These are phyloP conservation scores for Capronia epimyces DNA, from an alignment of 2,329 filamentous ascomycete species.

Conservation along the genomic window DNA sequence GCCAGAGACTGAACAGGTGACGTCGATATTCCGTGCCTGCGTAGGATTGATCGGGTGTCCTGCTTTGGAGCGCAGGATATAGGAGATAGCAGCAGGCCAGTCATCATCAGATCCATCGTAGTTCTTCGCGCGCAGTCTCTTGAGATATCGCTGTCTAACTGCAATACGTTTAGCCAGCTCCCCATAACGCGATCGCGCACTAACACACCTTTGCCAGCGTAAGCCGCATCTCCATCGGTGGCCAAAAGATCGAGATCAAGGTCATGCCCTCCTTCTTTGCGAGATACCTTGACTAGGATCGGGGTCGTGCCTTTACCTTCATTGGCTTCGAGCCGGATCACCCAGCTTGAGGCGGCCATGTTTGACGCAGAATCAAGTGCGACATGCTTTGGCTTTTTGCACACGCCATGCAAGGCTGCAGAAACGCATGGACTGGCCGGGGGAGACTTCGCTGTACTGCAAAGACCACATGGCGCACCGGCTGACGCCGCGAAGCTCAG, in stretches of 20 bases:
- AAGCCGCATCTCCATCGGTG: constrained; percentile 55
- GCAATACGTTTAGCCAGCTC: constrained; percentile 1
- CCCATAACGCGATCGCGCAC: neutral
- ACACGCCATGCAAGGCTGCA: constrained; percentile 2
- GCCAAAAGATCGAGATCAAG: constrained; percentile 53
- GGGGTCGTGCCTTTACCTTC: constrained; percentile 9
- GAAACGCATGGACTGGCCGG: neutral
- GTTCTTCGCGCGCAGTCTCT: constrained; percentile 39
- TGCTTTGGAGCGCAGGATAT: constrained; percentile 31
- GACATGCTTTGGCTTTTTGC: neutral
- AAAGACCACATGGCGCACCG: neutral
- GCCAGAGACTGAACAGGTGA: constrained; percentile 20
- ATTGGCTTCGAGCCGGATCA: constrained; percentile 17
- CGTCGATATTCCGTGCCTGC: constrained; percentile 19
- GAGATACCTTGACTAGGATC: constrained; percentile 48
- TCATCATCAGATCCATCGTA: constrained; percentile 42
- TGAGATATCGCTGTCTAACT: constrained; percentile 38
- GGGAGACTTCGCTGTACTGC: neutral
- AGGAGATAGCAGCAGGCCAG: constrained; percentile 37
- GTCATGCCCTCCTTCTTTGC: constrained; percentile 30
- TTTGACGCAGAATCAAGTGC: neutral
- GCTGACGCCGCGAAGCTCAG: neutral
- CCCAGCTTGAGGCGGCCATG: constrained; percentile 11
- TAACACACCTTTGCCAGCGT: constrained; percentile 42
- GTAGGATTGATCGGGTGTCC: neutral